Percentiles rank a stretch among this genome's conserved stretches.
Evolutionary conservation across 2,329 filamentous ascomycete species (phyloP).

Genomic region (Parastagonospora avenae): DNA sequence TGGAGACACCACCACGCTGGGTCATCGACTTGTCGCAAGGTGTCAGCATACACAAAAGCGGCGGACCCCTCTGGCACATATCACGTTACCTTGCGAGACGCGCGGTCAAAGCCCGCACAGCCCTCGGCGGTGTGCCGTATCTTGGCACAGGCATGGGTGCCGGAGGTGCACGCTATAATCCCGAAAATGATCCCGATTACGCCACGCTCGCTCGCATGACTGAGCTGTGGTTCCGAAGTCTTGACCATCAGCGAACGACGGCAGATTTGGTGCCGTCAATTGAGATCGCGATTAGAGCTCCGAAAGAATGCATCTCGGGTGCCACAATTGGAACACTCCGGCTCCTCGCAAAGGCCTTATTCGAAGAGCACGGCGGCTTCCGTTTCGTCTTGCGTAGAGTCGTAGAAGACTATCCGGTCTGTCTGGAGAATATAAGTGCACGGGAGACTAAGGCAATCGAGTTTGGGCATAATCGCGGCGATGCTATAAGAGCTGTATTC

Average conservation of each 20-base stretch:
- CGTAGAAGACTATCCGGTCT: background rate
- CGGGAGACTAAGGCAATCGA: background rate
- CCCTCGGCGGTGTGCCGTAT: background rate
- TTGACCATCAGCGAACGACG: background rate
- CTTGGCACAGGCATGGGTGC: background rate
- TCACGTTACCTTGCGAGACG: background rate
- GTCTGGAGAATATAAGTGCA: background rate
- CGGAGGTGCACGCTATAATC: background rate
- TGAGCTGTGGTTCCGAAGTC: background rate
- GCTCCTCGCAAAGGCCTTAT: background rate
- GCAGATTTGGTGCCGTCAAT: background rate
- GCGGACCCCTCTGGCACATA: conserved; percentile 1
- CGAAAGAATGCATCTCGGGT: background rate
- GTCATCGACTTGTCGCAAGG: background rate
- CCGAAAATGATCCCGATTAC: conserved; percentile 1
- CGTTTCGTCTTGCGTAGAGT: background rate
- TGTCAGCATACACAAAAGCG: background rate
- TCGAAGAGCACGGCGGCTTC: conserved; percentile 1
- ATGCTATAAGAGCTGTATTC: background rate
- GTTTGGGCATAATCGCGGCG: background rate
- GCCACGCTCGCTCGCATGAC: background rate
- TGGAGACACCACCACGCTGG: background rate
- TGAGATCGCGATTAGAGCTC: background rate
- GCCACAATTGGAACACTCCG: background rate
- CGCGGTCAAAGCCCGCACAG: background rate